A percentile compares a stretch with the other conserved stretches of the same genome.
These are phyloP conservation scores for Pythium angustatum DNA, from an alignment of 352 stramenopile genomes.

Conservation along the genomic window DNA sequence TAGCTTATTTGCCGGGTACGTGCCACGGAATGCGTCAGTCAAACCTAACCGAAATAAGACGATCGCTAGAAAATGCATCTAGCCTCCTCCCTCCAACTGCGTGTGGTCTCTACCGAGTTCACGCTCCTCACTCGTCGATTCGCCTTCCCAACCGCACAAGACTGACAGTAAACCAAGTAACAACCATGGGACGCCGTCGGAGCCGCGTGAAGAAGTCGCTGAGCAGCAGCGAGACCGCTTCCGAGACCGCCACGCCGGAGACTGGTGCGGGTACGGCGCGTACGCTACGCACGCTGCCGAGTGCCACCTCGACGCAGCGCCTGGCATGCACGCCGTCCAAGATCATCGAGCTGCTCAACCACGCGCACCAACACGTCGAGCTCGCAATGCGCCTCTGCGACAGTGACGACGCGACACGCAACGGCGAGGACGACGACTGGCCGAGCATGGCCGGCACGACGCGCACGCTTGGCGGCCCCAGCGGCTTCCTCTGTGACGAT, in stretches of 20 bases:
- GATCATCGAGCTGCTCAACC: slow-evolving; percentile 33
- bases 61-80: slow-evolving; percentile 10
- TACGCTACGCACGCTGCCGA: slow-evolving; percentile 21
- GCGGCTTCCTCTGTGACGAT: background rate
- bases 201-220: slow-evolving; percentile 17
- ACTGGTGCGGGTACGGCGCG: background rate
- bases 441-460: slow-evolving; percentile 1
- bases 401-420: slow-evolving; percentile 7
- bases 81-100: too few relatives aligned
- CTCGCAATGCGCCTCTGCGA: slow-evolving; percentile 18
- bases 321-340: slow-evolving; percentile 24
- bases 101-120: background rate
- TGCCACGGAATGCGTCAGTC: background rate
- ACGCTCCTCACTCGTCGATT: slow-evolving; percentile 28
- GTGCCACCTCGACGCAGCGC: slow-evolving; percentile 16
- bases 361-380: slow-evolving; percentile 38
- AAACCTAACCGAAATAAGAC: slow-evolving; percentile 29
- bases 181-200: slow-evolving; percentile 17
- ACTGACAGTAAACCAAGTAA: background rate
- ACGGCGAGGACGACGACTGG: slow-evolving; percentile 14
- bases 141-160: background rate
- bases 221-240: background rate
- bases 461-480: background rate
- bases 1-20: slow-evolving; percentile 3
- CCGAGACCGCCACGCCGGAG: background rate